Evolutionary conservation across 2,329 filamentous ascomycete genomes (phyloP).

Genomic region (Sclerotinia sclerotiorum): DNA sequence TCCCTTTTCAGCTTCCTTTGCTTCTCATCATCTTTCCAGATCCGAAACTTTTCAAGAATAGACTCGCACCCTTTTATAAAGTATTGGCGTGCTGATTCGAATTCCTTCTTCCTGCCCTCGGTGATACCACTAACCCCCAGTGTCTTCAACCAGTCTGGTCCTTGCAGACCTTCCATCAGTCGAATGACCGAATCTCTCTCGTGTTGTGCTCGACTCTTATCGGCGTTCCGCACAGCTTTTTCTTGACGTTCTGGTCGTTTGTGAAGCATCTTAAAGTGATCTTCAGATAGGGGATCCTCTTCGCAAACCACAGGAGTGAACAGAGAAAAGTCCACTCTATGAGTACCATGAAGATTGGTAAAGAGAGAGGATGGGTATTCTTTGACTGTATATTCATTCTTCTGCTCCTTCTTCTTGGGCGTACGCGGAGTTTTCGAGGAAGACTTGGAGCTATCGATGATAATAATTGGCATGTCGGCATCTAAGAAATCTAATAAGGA

Average conservation of each 20-base stretch:
- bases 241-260: constrained; percentile 60
- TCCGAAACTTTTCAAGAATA: constrained; percentile 82
- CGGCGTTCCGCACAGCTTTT: constrained; percentile 61
- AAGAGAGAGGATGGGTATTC: constrained; percentile 58
- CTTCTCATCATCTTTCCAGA: constrained; percentile 90
- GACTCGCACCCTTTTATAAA: constrained; percentile 81
- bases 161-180: constrained; percentile 77
- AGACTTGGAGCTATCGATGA: constrained; percentile 56
- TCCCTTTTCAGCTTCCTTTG: constrained; percentile 75
- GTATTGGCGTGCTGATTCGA: constrained; percentile 79
- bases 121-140: constrained; percentile 84
- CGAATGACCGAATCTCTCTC: constrained; percentile 65
- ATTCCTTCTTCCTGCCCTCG: constrained; percentile 81
- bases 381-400: constrained; percentile 46
- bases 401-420: constrained; percentile 23
- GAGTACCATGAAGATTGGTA: constrained; percentile 55
- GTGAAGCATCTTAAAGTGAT: constrained; percentile 55
- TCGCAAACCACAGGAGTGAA: constrained; percentile 41
- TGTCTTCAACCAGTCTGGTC: constrained; percentile 87
- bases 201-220: constrained; percentile 65
- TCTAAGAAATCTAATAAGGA: constrained; percentile 64
- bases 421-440: constrained; percentile 33
- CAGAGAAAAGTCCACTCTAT: constrained; percentile 57
- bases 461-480: constrained; percentile 68
- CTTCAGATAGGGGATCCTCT: constrained; percentile 58